Evolutionary conservation across 768 basidiomycete species (phyloP), one percentile per base, ranked within the genome.

Genomic region (Pulveroboletus sp.): DNA sequence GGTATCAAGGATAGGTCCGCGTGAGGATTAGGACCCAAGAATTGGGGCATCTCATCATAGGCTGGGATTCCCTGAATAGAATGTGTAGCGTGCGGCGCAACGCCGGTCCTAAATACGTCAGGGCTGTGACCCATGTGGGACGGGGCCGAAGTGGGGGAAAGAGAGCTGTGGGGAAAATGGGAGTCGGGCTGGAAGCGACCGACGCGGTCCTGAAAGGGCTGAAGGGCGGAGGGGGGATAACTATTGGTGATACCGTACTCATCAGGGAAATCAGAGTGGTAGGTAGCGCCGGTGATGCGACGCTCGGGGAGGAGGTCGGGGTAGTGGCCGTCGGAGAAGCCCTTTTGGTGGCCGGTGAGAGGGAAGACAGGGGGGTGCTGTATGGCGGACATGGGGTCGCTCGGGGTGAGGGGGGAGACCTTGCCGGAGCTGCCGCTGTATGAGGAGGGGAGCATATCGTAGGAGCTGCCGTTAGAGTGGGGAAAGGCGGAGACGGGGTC

Each of bases 391-490:
- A 81, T 78, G 36, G 80, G 71, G 65, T 88, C 86, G 58, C 68
- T 82, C 29, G 86, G 85, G 12, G 85, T 85, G 37, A 87, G 73
- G 0, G 88, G 85, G 17, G 88, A 88, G 43, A 82, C 83, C 67
- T 87, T 89, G 54, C 85, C 86, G 50, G 80, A 83, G 71, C 75
- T 77, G 38, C 64, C 56, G 12, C 63, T 68, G 69, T 82, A 80
- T 14, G 82, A 83, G 4, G 83, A 82, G 20, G 82, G 73, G 19
- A 84, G 81, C 59, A 85, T 76, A 63, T 85, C 84, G 68, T 85
- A 88, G 11, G 81, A 74, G 63, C 74, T 73, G 47, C 72, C 63
- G 56, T 72, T 78, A 10, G 79, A 71, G 37, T 73, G 69, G 29
- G 73, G 73, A 68, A 85, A 86, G 11, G 82, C 69, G 16, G 80